These are phyloP conservation scores for Pseudozyma tsukubaensis DNA, from an alignment of 1,284 basidiomycete genomes.

Conservation along the genomic window DNA sequence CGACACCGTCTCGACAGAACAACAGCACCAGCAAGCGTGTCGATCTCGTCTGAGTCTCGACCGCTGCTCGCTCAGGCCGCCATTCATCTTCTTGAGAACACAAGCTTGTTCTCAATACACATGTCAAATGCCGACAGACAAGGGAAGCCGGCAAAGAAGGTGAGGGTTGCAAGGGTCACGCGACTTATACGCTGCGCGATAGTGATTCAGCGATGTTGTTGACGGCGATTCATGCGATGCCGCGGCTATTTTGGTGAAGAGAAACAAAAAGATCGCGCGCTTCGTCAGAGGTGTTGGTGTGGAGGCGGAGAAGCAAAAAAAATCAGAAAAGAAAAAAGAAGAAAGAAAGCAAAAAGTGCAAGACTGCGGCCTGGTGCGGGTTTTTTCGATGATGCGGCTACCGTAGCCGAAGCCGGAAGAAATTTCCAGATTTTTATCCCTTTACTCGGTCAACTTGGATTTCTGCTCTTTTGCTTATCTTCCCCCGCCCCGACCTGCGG, in stretches of 20 bases:
- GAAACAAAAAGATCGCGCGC: neutral
- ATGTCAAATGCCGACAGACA: no score
- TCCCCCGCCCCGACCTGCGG: neutral
- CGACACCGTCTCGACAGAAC: no score
- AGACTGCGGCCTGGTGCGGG: neutral
- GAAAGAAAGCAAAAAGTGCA: neutral
- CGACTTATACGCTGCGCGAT: no score
- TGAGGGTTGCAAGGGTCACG: no score
- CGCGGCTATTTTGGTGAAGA: neutral
- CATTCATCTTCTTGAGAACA: no score
- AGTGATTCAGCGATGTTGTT: no score
- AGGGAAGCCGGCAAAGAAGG: no score
- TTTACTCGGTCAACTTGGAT: neutral
- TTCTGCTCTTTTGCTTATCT: neutral
- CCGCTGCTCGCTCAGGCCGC: no score
- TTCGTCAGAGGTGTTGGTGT: neutral
- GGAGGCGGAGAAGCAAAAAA: neutral
- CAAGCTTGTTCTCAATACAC: no score
- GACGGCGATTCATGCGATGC: neutral
- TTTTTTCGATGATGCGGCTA: neutral
- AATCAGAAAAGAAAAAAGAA: neutral
- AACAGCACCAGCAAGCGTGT: no score
- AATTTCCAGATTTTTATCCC: constrained; percentile 20
- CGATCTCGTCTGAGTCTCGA: no score
- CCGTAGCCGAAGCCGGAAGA: constrained; percentile 31